Evolutionary conservation across 345 rosid species (phyloP), one percentile per base, ranked within the genome.

Genomic region (Garcia nutans): DNA sequence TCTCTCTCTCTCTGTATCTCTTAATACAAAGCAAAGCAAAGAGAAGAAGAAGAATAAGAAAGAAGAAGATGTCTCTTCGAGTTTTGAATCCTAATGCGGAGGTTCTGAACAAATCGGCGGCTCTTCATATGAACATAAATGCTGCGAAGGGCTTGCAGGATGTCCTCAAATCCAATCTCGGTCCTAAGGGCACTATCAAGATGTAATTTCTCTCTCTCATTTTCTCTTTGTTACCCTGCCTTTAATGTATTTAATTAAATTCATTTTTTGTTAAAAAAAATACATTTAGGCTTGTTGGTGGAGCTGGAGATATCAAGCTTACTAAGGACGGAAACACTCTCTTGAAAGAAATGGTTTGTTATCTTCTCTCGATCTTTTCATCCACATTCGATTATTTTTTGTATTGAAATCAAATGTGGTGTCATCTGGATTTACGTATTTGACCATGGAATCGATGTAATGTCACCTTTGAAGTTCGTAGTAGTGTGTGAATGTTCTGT

Each of bases 241-340:
- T 44, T 23, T 15, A 26, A 70, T 52, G n/a, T 50, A 42, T 50
- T 49, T 78, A 15, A 20, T 64, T 64, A 78, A 6, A 33, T 70
- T 10, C 13, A 24, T 17, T 12, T 58, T 2, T 66, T 68, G 50
- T 28, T 28, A 28, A 72, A 47, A 45, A 3, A 0, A 33, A 33
- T 45, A 7, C 10, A 47, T 47, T 37, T 58, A 90, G 97, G 97
- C 97, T 96, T 78, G 99, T 96, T 79, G 97, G 99, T 70, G 99
- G 99, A 11, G 92, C 99, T 1, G 99, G 99, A 42, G 99, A 94
- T 81, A 92, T 96, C 75, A 96, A 96, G 86, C 92, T 96, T 42
- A 96, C 99, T 26, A 96, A 96, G 84, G 99, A 96, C 45, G 99
- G 99, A 1, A 96, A 96, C 85, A 93, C 97, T 19, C 95, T 96